Percentiles rank a stretch among this genome's conserved stretches.
Conservation (phyloP, 2,329 filamentous ascomycete genomes). For the Aspergillus alliaceus region DNA sequence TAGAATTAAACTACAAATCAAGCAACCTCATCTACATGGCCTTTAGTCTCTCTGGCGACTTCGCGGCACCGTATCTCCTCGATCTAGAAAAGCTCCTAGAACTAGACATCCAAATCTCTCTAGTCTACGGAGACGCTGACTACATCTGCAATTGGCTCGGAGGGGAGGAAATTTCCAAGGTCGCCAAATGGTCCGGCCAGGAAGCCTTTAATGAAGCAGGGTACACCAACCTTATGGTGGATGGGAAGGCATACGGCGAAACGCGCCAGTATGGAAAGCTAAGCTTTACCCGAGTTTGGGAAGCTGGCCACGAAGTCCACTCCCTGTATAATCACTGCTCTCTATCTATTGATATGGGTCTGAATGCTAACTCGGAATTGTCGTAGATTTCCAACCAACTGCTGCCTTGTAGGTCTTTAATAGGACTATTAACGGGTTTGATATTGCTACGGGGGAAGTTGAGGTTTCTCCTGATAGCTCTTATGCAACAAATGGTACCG, state of each 20-base stretch:
- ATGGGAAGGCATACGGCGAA: slow-evolving; percentile 64
- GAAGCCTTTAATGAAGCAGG: slow-evolving; percentile 64
- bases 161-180: slow-evolving; percentile 70
- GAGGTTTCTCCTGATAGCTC: slow-evolving; percentile 25
- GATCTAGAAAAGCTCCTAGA: slow-evolving; percentile 60
- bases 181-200: slow-evolving; percentile 51
- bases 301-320: slow-evolving; percentile 68
- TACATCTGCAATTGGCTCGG: slow-evolving; percentile 63
- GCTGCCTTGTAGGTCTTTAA: slow-evolving; percentile 62
- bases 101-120: slow-evolving; percentile 64
- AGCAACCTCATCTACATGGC: slow-evolving; percentile 44
- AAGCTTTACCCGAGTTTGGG: slow-evolving; percentile 66
- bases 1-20: slow-evolving; percentile 61
- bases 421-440: slow-evolving; percentile 57
- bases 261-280: slow-evolving; percentile 77
- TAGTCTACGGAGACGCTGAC: slow-evolving; percentile 68
- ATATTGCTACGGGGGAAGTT: slow-evolving; percentile 54
- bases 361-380: not conserved
- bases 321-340: slow-evolving; percentile 34
- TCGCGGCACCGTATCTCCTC: slow-evolving; percentile 62
- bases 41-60: slow-evolving; percentile 59
- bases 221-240: slow-evolving; percentile 71
- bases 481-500: slow-evolving; percentile 43
- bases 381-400: slow-evolving; percentile 52
- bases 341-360: not conserved